Conservation (phyloP, 2,329 filamentous ascomycete species). For the Alternaria ethzedia region DNA sequence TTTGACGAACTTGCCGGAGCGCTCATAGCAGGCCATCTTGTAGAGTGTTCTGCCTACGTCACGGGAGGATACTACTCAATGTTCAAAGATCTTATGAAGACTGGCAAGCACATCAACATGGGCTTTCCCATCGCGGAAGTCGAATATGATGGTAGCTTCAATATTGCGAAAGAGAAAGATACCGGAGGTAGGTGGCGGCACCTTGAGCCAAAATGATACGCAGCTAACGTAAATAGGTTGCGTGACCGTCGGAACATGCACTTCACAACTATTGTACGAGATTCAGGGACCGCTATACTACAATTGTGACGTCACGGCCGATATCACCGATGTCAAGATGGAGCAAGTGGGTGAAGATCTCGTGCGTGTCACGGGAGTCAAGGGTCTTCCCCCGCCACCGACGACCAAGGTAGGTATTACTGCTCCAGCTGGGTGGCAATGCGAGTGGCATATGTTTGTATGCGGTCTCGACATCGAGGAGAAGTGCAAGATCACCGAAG, state of each 20-base stretch:
- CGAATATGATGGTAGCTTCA: constrained; percentile 24
- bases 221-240: constrained; percentile 11
- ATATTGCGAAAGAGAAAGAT: constrained; percentile 41
- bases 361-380: constrained; percentile 44
- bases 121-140: constrained; percentile 35
- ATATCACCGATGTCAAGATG: constrained; percentile 32
- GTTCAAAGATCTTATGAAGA: constrained; percentile 47
- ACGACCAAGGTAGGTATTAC: constrained; percentile 54
- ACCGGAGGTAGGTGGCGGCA: constrained; percentile 32
- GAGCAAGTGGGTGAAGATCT: constrained; percentile 55
- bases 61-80: constrained; percentile 44
- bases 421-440: constrained; percentile 36
- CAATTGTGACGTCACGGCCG: constrained; percentile 52
- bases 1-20: constrained; percentile 41
- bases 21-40: constrained; percentile 50
- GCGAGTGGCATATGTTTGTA: constrained; percentile 33
- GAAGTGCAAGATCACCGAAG: constrained; percentile 31
- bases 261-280: constrained; percentile 58
- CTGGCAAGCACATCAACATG: constrained; percentile 44
- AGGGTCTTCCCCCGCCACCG: constrained; percentile 54
- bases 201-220: fast-evolving
- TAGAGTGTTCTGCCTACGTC: constrained; percentile 50
- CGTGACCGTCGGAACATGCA: constrained; percentile 56
- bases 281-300: constrained; percentile 51
- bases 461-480: constrained; percentile 39